These are phyloP conservation scores for Syzygium grande DNA, from an alignment of 345 rosid species.

Conservation along the genomic window DNA sequence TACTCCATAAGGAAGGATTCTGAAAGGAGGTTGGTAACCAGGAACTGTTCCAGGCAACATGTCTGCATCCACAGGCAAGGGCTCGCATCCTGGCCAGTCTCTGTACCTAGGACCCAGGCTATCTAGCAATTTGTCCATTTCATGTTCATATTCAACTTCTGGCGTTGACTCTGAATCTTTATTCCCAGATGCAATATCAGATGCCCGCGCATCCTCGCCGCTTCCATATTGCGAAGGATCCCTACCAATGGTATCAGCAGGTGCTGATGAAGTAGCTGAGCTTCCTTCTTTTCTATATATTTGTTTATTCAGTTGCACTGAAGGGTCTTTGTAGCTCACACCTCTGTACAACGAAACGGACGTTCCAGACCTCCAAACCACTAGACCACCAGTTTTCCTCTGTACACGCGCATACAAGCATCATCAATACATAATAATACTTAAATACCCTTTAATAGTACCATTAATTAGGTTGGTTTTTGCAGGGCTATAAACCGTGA, in stretches of 20 bases:
- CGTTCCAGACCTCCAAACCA: conserved; percentile 93
- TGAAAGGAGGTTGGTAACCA: conserved; percentile 79
- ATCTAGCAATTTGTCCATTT: conserved; percentile 66
- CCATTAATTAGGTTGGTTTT: not conserved
- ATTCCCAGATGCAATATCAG: conserved; percentile 15
- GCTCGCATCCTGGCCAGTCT: conserved; percentile 82
- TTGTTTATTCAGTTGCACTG: conserved; percentile 31
- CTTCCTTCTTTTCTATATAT: conserved; percentile 35
- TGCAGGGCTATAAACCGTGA: not conserved
- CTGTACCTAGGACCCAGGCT: conserved; percentile 82
- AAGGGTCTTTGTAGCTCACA: conserved; percentile 49
- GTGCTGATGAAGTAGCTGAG: conserved; percentile 13
- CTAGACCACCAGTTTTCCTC: conserved; percentile 97
- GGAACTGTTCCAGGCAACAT: conserved; percentile 77
- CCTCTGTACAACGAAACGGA: conserved; percentile 72
- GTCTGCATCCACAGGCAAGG: conserved; percentile 92
- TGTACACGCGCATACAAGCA: conserved; percentile 10
- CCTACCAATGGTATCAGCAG: conserved; percentile 13
- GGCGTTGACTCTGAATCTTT: conserved; percentile 13
- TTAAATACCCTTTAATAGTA: not conserved
- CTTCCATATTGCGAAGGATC: conserved; percentile 5
- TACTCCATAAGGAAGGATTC: conserved; percentile 89
- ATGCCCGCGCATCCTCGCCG: conserved; percentile 13
- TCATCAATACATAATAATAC: not conserved
- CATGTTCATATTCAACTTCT: conserved; percentile 66